Base-by-base conservation (phyloP, 331 rosid species). In the Cydonia oblonga region DNA sequence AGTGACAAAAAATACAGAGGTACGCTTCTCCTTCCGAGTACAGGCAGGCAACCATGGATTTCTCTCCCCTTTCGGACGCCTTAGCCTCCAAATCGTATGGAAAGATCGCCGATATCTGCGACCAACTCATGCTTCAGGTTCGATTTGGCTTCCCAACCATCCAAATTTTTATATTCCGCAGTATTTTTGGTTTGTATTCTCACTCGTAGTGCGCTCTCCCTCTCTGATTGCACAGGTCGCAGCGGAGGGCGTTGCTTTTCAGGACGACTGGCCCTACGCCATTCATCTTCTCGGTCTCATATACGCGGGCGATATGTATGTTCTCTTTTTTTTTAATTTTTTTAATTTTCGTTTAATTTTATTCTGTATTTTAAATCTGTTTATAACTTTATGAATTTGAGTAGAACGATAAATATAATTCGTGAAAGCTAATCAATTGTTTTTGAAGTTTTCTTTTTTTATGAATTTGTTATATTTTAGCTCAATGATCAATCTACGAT, bases 201-300 rank as follows among this genome's bases (percentile, higher is more conserved):
- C 22, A 2, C 16, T 58, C 46, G 13, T 35, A 35, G 42, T 35
- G 42, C 42, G 42, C 32, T 28, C 13, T 30, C 24, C 53, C 10
- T 5, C 5, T 71, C 20, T 74, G 38, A 24, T 64, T 22, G 33
- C 73, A 72, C 87, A 93, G 98, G 96, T 85, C 76, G 93, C 96
- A 13, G 90, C 93, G 0, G 97, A 89, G 58, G 99, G 96, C 67
- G 67, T 88, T 80, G 60, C 86, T 71, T 95, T 78, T 65, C 88
- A 87, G 76, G 90, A 89, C n/a, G 88, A 89, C 14, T 95, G 97
- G 97, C 99, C 99, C 51, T 91, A 87, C 80, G 76, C 89, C 44
- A 79, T 87, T 88, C 99, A 95, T 82, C 88, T 95, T 51, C 87
- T 95, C 51, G 82, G 82, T 75, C 88, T 87, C 87, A 66, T 87